Base-by-base conservation (phyloP, 2,329 filamentous ascomycete genomes). In the Zymoseptoria crescenta region DNA sequence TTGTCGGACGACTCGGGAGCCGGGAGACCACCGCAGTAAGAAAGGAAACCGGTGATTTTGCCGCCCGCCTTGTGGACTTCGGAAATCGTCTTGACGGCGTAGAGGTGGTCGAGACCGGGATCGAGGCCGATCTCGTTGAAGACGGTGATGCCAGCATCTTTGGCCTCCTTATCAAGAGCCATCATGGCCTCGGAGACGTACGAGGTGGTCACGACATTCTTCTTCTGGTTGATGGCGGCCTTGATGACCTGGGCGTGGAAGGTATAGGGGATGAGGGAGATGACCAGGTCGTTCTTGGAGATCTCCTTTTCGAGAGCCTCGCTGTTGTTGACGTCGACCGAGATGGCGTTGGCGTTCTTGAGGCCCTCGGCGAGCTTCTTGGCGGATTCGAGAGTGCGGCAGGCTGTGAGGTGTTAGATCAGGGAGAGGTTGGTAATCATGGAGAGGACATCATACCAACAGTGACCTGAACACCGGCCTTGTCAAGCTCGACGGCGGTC, bases 91-190 rank as follows among this genome's bases (percentile, higher is more conserved):
- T 93, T 89, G 74, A 96, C 84, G 52, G 92, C 92, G 73, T 93
- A 88, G 59, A 87, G 77, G 73, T 88, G 86, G 72, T 91, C 87
- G 65, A 91, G 84, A 72, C 87, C 86, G 28, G 86, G 86, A 74
- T 88, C 86, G 50, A 80, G 74, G 62, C 91, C 91, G 72, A 96
- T 95, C 83, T 97, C 93, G 78, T 97, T 96, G 88, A 96, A 92
- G 73, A 96, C 92, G 9, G 91, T 96, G 73, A 96, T 96, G 62
- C 91, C 92, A 19, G 93, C 93, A 64, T 87, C 88, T 82, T 96
- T 96, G 74, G 83, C 85, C 68, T 87, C 80, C 69, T 86, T 80
- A 70, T 96, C 88, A 55, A 97, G 85, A 79, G 92, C 93, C 78
- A 87, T 76, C 91, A 96, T 96, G 65, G 90, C 89, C 3, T 91